Conservation (phyloP, 2,329 filamentous ascomycete species). For the Diplodia mutila region DNA sequence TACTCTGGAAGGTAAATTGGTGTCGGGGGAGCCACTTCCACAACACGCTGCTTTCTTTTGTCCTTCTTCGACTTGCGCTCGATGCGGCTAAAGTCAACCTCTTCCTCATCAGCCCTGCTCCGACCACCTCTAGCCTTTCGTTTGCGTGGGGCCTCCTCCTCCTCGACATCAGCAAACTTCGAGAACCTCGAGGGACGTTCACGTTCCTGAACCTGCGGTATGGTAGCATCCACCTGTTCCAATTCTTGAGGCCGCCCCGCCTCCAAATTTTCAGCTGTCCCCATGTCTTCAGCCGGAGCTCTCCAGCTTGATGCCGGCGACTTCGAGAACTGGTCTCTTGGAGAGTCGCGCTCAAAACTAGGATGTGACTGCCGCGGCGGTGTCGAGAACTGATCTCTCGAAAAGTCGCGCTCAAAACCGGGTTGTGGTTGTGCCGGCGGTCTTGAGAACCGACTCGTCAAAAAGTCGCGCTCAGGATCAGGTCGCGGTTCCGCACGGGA, state of each 20-base stretch:
- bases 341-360: background rate
- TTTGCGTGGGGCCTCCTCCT: constrained; percentile 33
- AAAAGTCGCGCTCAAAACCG: background rate
- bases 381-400: background rate
- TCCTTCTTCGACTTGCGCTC: constrained; percentile 38
- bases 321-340: background rate
- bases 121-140: constrained; percentile 27
- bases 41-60: constrained; percentile 6
- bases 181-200: constrained; percentile 7
- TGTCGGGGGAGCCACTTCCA: constrained; percentile 35
- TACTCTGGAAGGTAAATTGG: constrained; percentile 82
- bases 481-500: background rate
- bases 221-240: background rate
- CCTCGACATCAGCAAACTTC: constrained; percentile 29
- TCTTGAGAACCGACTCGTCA: background rate
- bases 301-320: background rate
- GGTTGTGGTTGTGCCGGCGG: background rate
- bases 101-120: constrained; percentile 29
- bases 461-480: background rate
- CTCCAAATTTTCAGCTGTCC: background rate
- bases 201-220: background rate
- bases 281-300: background rate
- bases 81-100: background rate
- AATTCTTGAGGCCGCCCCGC: background rate
- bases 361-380: too few species aligned